Evolutionary conservation across 2,329 filamentous ascomycete species (phyloP).

Genomic region (Ilyonectria robusta): DNA sequence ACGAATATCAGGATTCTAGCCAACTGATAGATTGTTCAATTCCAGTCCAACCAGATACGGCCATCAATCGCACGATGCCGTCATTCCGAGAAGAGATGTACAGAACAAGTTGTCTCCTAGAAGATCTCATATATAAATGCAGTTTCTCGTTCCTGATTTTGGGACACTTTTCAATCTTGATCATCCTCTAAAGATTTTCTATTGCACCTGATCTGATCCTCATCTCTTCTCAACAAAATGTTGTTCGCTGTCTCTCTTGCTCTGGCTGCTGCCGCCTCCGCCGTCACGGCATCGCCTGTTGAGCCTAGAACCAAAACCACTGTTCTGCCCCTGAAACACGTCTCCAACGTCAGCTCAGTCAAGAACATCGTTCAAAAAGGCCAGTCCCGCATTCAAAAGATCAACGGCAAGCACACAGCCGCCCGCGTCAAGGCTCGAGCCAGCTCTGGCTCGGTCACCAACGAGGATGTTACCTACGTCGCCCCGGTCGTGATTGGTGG

Average conservation of each 20-base stretch:
- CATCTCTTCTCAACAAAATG: slow-evolving; percentile 2
- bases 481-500: slow-evolving; percentile 46
- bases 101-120: neutral
- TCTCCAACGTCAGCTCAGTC: slow-evolving; percentile 41
- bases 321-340: slow-evolving; percentile 42
- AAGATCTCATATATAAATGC: neutral
- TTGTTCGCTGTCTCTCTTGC: slow-evolving; percentile 7
- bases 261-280: slow-evolving; percentile 32
- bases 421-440: slow-evolving; percentile 12
- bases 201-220: neutral
- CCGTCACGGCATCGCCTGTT: slow-evolving; percentile 44
- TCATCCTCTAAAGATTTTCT: neutral
- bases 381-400: slow-evolving; percentile 40
- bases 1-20: neutral
- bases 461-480: slow-evolving; percentile 46
- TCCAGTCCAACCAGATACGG: neutral
- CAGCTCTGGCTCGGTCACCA: slow-evolving; percentile 45
- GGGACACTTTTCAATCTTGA: neutral
- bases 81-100: neutral
- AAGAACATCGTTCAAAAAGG: slow-evolving; percentile 44
- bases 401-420: slow-evolving; percentile 36
- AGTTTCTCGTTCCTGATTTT: neutral
- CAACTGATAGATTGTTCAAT: neutral
- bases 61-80: neutral
- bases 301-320: slow-evolving; percentile 37